These are phyloP conservation scores for Alopecurus myosuroides DNA, from an alignment of 176 grass and related monocot genomes.

Conservation along the genomic window DNA sequence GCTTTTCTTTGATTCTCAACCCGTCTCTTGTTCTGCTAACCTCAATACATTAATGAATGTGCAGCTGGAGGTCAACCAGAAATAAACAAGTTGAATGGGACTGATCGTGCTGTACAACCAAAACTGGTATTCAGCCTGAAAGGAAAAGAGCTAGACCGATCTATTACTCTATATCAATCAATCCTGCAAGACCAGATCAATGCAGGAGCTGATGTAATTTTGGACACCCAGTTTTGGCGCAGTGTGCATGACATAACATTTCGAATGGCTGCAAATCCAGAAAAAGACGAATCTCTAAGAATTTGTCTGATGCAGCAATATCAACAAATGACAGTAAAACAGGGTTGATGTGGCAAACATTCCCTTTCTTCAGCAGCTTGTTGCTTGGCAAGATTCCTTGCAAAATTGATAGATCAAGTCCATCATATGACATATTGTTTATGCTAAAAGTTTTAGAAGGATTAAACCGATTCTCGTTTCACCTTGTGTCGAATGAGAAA, in stretches of 20 bases:
- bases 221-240: constrained; percentile 80
- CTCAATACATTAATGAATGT: constrained; percentile 27
- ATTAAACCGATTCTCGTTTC: constrained; percentile 61
- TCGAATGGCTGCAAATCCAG: constrained; percentile 38
- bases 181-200: constrained; percentile 70
- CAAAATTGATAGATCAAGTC: constrained; percentile 64
- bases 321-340: constrained; percentile 25
- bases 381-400: constrained; percentile 70
- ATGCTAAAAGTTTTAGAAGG: constrained; percentile 87
- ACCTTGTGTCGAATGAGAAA: constrained; percentile 55
- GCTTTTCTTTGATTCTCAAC: background rate
- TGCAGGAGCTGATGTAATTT: constrained; percentile 74
- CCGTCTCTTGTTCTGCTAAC: background rate
- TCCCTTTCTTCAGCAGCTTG: constrained; percentile 71
- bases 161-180: constrained; percentile 86
- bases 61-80: constrained; percentile 39
- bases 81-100: constrained; percentile 7
- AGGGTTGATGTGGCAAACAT: constrained; percentile 48
- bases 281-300: constrained; percentile 18
- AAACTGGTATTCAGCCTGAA: constrained; percentile 72
- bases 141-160: constrained; percentile 69
- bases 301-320: constrained; percentile 19
- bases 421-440: constrained; percentile 85
- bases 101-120: constrained; percentile 19
- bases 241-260: constrained; percentile 68